Conservation (phyloP, 352 stramenopile genomes). For the Phytophthora pluvialis region DNA sequence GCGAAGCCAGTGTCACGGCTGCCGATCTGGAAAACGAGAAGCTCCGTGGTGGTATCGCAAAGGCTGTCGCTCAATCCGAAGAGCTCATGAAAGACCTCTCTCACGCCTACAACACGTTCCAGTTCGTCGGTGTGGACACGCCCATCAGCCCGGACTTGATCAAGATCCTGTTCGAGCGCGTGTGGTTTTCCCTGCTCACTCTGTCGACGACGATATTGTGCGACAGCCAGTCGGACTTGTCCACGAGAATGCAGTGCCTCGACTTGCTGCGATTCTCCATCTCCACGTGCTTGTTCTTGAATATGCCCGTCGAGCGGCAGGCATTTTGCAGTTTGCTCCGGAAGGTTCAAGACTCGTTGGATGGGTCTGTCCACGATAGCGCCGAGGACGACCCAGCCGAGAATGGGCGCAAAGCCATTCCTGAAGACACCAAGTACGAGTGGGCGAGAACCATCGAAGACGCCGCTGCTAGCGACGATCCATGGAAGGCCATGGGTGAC, state of each 20-base stretch:
- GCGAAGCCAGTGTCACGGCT: slow-evolving; percentile 49
- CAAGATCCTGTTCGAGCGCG: slow-evolving; percentile 91
- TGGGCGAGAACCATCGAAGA: slow-evolving; percentile 76
- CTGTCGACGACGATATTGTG: slow-evolving; percentile 86
- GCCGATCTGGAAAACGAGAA: slow-evolving; percentile 81
- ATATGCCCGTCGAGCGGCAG: slow-evolving; percentile 75
- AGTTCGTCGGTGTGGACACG: slow-evolving; percentile 92
- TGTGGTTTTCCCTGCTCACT: slow-evolving; percentile 96
- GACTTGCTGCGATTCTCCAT: slow-evolving; percentile 84
- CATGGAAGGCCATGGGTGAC: slow-evolving; percentile 86
- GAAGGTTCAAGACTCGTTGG: slow-evolving; percentile 75
- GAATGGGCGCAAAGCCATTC: neutral
- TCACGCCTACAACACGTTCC: slow-evolving; percentile 86
- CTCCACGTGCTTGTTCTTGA: slow-evolving; percentile 85
- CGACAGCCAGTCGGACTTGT: slow-evolving; percentile 79
- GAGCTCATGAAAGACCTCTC: slow-evolving; percentile 88
- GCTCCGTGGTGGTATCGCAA: slow-evolving; percentile 66
- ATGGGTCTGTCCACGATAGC: slow-evolving; percentile 22
- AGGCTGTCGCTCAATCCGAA: slow-evolving; percentile 82
- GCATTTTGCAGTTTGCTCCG: slow-evolving; percentile 78
- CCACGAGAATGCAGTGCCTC: slow-evolving; percentile 81
- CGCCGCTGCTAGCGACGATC: slow-evolving; percentile 70
- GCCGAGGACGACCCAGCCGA: slow-evolving; percentile 19
- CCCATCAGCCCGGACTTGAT: slow-evolving; percentile 92
- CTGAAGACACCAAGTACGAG: slow-evolving; percentile 25